Base-by-base conservation (phyloP, 2,329 filamentous ascomycete species). In the Rutstroemia sp. region DNA sequence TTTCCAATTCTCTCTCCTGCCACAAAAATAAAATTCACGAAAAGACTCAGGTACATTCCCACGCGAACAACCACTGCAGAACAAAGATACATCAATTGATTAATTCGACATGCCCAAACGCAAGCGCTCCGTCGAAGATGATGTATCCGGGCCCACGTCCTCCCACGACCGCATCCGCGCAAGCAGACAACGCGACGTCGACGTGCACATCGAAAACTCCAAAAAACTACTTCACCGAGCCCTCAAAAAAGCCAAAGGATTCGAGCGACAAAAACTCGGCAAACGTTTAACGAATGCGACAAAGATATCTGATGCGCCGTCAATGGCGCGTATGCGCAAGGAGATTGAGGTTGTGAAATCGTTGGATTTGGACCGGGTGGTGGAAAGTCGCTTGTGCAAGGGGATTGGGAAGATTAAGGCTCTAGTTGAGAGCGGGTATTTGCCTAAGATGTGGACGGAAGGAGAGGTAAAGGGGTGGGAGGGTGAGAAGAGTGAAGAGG, bases 241-340 rank as follows among this genome's bases (percentile, higher is more conserved):
- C 0, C 76, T 92, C 59, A 90, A 90, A 71, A 75, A 78, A 10
- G 86, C 85, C 56, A 90, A 88, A 68, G 85, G 85, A 48, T 87
- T 90, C 67, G 88, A 92, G 74, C 79, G 88, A 47, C 89, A 92
- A 72, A 88, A 90, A 62, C 78, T 82, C 49, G 75, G 77, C 16
- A 76, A 88, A 58, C 79, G 85, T 54, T 51, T 72, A 59, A 86
- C 82, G 69, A 74, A 78, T 44, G 70, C 81, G 14, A 76, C 72
- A 50, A 72, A 73, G 52, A 75, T 74, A 52, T 64, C 72, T 16
- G 68, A 71, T 2, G 61, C 71, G 8, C 78, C 78, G 46, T 82
- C 83, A 65, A 73, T 80, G 21, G 72, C 75, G 57, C 76, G 87
- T 19, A 72, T 92, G 34, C 80, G 88, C 60, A 78, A 79, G 37